Percentiles rank a stretch among this genome's conserved stretches.
Conservation (phyloP, 2,329 filamentous ascomycete species). For the Epichloe typhina region DNA sequence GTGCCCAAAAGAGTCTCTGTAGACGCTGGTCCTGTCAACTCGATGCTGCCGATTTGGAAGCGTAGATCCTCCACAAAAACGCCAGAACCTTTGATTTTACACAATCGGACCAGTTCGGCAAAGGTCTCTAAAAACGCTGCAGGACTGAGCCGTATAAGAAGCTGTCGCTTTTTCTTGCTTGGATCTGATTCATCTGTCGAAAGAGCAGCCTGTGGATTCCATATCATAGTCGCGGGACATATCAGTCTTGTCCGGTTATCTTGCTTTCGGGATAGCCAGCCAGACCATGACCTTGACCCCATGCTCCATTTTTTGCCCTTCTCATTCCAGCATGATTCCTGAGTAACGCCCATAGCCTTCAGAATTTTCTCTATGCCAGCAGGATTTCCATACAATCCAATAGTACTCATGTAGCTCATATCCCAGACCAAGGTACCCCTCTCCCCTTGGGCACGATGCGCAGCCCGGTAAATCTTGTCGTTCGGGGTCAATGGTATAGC, state of each 20-base stretch:
- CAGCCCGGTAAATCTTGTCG: conserved; percentile 78
- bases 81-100: conserved; percentile 46
- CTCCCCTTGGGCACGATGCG: conserved; percentile 61
- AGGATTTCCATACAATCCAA: conserved; percentile 58
- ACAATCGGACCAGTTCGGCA: conserved; percentile 43
- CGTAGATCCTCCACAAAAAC: conserved; percentile 56
- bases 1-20: conserved; percentile 64
- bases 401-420: conserved; percentile 84
- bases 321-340: conserved; percentile 47
- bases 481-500: conserved; percentile 73
- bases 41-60: conserved; percentile 51
- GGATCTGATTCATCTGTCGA: conserved; percentile 12
- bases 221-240: conserved; percentile 61
- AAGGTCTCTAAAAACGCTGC: conserved; percentile 62
- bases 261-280: conserved; percentile 38
- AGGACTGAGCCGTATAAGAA: conserved; percentile 70
- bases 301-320: conserved; percentile 62
- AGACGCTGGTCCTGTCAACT: conserved; percentile 53
- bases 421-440: conserved; percentile 82
- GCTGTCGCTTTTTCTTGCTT: conserved; percentile 22
- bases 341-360: conserved; percentile 47
- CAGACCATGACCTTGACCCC: conserved; percentile 36
- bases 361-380: conserved; percentile 54
- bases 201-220: conserved; percentile 41
- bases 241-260: conserved; percentile 44